These are phyloP conservation scores for Acacia melanoxylon DNA, from an alignment of 306 rosid species.

Conservation along the genomic window DNA sequence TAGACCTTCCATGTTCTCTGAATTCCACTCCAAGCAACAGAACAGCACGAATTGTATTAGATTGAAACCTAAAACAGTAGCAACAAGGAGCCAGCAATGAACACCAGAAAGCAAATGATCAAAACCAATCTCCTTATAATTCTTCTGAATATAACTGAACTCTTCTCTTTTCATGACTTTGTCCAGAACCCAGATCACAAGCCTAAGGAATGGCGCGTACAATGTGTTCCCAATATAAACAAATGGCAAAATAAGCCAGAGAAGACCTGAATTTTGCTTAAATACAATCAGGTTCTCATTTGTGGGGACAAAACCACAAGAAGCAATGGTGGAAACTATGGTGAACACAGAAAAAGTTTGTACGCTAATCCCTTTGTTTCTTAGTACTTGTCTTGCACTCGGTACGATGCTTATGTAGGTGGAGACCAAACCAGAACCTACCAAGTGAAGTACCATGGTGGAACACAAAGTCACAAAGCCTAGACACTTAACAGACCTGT, in stretches of 20 bases:
- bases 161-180: constrained; percentile 47
- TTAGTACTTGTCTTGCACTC: constrained; percentile 37
- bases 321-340: constrained; percentile 60
- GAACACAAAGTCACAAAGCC: constrained; percentile 38
- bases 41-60: constrained; percentile 52
- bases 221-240: constrained; percentile 60
- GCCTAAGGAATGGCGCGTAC: constrained; percentile 50
- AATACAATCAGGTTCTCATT: constrained; percentile 73
- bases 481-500: constrained; percentile 24
- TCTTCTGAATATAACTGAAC: constrained; percentile 42
- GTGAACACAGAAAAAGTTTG: constrained; percentile 58
- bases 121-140: constrained; percentile 42
- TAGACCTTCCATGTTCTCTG: constrained; percentile 54
- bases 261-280: constrained; percentile 69
- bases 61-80: constrained; percentile 46
- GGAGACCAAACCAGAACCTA: constrained; percentile 39
- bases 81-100: constrained; percentile 39
- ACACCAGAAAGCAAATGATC: constrained; percentile 46
- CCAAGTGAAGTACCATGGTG: constrained; percentile 10
- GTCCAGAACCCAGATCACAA: constrained; percentile 41
- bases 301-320: constrained; percentile 72
- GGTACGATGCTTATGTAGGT: constrained; percentile 17
- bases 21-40: constrained; percentile 65
- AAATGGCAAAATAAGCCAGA: constrained; percentile 45
- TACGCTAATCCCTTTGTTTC: constrained; percentile 38